Evolutionary conservation across 176 grass and related monocot species (phyloP).

Genomic region (Miscanthus lutarioriparius): DNA sequence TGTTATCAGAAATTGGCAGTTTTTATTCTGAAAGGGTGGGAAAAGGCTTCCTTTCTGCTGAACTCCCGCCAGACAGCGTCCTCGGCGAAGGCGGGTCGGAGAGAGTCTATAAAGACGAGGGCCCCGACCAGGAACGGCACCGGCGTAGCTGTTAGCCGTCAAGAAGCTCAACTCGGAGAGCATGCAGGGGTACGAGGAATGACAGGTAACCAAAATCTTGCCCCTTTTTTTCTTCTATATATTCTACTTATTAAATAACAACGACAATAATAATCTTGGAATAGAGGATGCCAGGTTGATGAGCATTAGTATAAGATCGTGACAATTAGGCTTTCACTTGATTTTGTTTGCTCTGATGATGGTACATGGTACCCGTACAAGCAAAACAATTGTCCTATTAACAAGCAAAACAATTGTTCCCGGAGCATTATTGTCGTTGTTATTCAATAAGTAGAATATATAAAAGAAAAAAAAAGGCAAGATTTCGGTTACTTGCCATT

Average conservation of each 20-base stretch:
- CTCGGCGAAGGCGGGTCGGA: too few species aligned
- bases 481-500: constrained; percentile 70
- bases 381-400: background rate
- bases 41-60: background rate
- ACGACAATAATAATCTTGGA: background rate
- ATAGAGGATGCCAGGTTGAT: background rate
- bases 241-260: background rate
- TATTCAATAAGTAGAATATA: background rate
- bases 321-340: constrained; percentile 4
- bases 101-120: too few species aligned
- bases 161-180: constrained; percentile 58
- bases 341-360: constrained; percentile 12
- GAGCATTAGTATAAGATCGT: background rate
- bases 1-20: background rate
- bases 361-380: background rate
- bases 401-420: too few species aligned
- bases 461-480: background rate
- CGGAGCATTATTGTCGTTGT: background rate
- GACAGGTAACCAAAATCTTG: constrained; percentile 53
- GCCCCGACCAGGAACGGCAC: too few species aligned
- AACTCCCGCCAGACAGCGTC: background rate
- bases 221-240: background rate
- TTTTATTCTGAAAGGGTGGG: background rate
- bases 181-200: constrained; percentile 75
- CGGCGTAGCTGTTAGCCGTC: too few species aligned